Evolutionary conservation across 805 yeast genomes (phyloP), one percentile per base, ranked within the genome.

Genomic region (Saturnispora saitoi): DNA sequence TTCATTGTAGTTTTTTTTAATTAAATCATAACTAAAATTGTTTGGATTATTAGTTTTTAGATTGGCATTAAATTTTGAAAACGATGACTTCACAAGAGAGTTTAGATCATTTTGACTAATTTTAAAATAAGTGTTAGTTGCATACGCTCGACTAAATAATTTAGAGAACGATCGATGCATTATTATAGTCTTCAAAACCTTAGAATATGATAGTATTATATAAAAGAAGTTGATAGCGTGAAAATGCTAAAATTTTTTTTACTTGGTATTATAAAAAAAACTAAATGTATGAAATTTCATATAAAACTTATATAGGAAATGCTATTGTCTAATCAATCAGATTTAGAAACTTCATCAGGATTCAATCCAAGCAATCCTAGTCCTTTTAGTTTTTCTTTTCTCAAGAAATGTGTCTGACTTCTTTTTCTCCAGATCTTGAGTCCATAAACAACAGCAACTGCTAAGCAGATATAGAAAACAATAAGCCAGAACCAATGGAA

Each of bases 341-440:
- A 47, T 26, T 51, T 52, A 4, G 57, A 49, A 4, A 39, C 45
- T 11, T 47, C 52, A 4, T 34, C 19, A 11, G 54, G 50, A n/a
- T 50, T 39, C 5, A 54, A 22, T 11, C 58, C 58, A 7, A 55
- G 31, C 10, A 55, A 42, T 3, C 58, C 58, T 1, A 55, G 24
- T 4, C 54, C 52, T 39, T 47, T 55, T 45, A 50, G 42, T 26
- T 42, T 55, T 34, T 55, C 56, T 8, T 10, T n/a, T 17, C 38
- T 40, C 1, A 48, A 9, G 9, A n/a, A n/a, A 14, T 42, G 40
- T 9, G 37, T 6, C 8, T 22, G 19, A 3, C 22, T 22, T 40
- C 48, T 26, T 12, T 20, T 15, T 26, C 22, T 45, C 15, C 38
- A 32, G 6, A 31, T 5, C 29, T 28, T 39, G 12, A 28, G 7